Conservation (phyloP, 306 rosid genomes). For the Acacia crassicarpa region DNA sequence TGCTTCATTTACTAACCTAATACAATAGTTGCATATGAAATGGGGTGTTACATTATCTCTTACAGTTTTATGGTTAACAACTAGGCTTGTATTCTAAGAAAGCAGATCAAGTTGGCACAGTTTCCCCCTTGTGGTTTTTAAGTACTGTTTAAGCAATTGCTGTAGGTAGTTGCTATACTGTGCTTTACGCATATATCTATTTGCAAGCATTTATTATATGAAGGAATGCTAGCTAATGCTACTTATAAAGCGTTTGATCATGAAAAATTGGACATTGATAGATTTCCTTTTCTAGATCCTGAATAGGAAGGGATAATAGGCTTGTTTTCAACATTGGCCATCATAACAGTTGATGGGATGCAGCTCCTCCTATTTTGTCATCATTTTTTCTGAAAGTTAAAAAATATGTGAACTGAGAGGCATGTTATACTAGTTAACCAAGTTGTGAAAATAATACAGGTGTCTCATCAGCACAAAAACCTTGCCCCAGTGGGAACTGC, state of each 20-base stretch:
- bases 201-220: constrained; percentile 30
- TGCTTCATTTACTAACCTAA: no score
- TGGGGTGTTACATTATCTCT: no score
- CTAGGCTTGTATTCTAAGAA: constrained; percentile 19
- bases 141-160: constrained; percentile 23
- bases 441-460: constrained; percentile 59
- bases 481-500: constrained; percentile 69
- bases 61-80: neutral
- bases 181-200: constrained; percentile 36
- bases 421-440: constrained; percentile 42
- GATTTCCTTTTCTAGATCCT: constrained; percentile 32
- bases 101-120: constrained; percentile 23
- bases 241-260: constrained; percentile 37
- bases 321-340: constrained; percentile 36
- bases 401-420: constrained; percentile 31
- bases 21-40: no score
- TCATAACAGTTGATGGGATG: constrained; percentile 38
- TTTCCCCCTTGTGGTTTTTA: constrained; percentile 25
- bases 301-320: constrained; percentile 32
- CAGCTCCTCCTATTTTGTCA: constrained; percentile 35
- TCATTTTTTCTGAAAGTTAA: constrained; percentile 38
- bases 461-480: constrained; percentile 43
- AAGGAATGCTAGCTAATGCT: constrained; percentile 35
- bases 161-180: constrained; percentile 28
- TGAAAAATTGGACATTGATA: constrained; percentile 36